phyloP scores from a whole-genome alignment of 257 asterid species.

The Osmanthus fragrans region DNA sequence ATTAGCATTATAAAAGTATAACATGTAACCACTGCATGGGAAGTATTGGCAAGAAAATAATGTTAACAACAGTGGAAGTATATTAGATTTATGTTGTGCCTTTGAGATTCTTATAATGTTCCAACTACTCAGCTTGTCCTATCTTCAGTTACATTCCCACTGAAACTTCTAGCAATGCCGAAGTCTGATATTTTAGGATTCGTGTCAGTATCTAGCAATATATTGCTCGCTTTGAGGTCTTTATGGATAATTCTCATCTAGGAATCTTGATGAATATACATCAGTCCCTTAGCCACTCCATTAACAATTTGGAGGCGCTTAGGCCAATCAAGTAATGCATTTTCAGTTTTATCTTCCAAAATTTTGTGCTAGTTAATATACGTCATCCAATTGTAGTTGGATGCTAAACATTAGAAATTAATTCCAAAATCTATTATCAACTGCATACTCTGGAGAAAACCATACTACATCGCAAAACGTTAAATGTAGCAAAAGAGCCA shows the following conservation, averaged over 20 bases:
- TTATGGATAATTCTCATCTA: constrained; percentile 44
- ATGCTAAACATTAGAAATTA: no score
- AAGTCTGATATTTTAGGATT: constrained; percentile 64
- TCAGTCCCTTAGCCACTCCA: constrained; percentile 51
- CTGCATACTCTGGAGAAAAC: neutral
- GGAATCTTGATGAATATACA: constrained; percentile 60
- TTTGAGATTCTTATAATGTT: constrained; percentile 38
- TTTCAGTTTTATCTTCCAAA: constrained; percentile 31
- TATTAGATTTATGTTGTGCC: neutral
- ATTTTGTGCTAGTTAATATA: neutral
- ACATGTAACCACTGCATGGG: constrained; percentile 43
- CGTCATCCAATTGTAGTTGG: no score
- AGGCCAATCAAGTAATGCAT: constrained; percentile 43
- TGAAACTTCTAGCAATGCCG: constrained; percentile 46
- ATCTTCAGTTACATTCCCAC: constrained; percentile 44
- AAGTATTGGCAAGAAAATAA: neutral
- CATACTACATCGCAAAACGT: neutral
- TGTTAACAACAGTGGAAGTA: no score
- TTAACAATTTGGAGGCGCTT: constrained; percentile 39
- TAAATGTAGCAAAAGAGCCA: neutral
- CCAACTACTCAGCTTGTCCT: constrained; percentile 51
- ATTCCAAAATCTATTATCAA: no score
- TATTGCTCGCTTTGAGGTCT: constrained; percentile 61
- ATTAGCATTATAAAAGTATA: no score
- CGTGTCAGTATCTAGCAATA: constrained; percentile 46